A percentile compares a stretch with the other conserved stretches of the same genome.
Evolutionary conservation across 2,329 filamentous ascomycete genomes (phyloP).

Genomic region (Colletotrichum cordylinicola): DNA sequence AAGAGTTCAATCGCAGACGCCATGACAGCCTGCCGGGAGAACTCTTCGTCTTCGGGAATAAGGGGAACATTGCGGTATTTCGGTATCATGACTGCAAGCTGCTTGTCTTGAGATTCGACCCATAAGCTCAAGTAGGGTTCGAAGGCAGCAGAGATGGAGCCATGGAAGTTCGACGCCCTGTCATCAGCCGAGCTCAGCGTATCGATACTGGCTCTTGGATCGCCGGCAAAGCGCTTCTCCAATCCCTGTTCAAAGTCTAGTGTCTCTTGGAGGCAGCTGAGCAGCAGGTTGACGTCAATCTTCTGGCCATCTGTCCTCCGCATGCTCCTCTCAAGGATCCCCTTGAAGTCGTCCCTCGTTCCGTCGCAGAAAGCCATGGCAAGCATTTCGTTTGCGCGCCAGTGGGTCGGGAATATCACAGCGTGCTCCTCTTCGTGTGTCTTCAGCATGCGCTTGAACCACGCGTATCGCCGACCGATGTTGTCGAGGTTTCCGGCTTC

Average conservation of each 20-base stretch:
- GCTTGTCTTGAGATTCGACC: slow-evolving; percentile 95
- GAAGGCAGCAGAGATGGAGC: slow-evolving; percentile 94
- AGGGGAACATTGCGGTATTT: slow-evolving; percentile 86
- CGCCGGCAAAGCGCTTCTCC: slow-evolving; percentile 80
- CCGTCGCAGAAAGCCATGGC: slow-evolving; percentile 95
- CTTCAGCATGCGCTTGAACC: slow-evolving; percentile 96
- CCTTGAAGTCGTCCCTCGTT: slow-evolving; percentile 93
- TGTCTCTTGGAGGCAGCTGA: slow-evolving; percentile 92
- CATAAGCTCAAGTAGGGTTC: slow-evolving; percentile 96
- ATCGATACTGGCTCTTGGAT: slow-evolving; percentile 83
- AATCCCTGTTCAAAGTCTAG: slow-evolving; percentile 95
- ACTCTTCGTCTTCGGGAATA: slow-evolving; percentile 86
- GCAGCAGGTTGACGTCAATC: slow-evolving; percentile 86
- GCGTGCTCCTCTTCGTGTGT: slow-evolving; percentile 94
- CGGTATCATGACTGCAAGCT: slow-evolving; percentile 83
- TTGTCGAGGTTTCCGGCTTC: slow-evolving; percentile 97
- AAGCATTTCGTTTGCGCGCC: slow-evolving; percentile 89
- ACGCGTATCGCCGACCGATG: slow-evolving; percentile 91
- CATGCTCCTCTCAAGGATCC: slow-evolving; percentile 88
- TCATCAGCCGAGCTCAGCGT: slow-evolving; percentile 84
- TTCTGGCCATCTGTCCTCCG: slow-evolving; percentile 77
- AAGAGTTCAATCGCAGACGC: slow-evolving; percentile 95
- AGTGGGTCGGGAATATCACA: slow-evolving; percentile 82
- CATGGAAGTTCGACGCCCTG: slow-evolving; percentile 78
- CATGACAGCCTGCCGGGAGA: slow-evolving; percentile 87